Evolutionary conservation across 495 filamentous ascomycete genomes (phyloP).

Genomic region (Neurospora pannonica): DNA sequence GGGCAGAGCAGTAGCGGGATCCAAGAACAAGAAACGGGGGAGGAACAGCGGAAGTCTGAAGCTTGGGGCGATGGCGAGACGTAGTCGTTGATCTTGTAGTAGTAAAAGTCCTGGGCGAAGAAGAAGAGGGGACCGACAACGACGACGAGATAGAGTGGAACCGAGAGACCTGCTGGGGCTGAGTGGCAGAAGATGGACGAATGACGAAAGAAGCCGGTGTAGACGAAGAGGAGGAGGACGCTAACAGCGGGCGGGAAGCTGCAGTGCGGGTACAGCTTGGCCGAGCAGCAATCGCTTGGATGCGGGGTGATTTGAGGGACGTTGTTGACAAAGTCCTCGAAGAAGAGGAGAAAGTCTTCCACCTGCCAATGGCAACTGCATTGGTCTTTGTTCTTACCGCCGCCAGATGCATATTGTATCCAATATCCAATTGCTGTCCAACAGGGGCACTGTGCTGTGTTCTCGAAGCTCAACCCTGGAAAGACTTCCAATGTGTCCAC

Average conservation of each 20-base stretch:
- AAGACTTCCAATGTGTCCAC: not conserved
- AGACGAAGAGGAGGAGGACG: conserved; percentile 1
- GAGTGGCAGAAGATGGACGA: not conserved
- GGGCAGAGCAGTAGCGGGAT: not conserved
- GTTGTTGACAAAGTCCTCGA: not conserved
- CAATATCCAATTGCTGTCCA: not conserved
- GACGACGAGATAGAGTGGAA: not conserved
- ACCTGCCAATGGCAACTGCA: not conserved
- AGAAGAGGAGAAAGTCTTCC: not conserved
- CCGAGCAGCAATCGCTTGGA: not conserved
- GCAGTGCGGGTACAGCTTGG: not conserved
- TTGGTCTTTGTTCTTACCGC: not conserved
- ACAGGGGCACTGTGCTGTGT: not conserved
- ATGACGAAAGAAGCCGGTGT: conserved; percentile 6
- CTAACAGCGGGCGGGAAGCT: not conserved
- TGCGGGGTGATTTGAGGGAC: not conserved
- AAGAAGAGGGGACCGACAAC: not conserved
- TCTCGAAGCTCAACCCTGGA: not conserved
- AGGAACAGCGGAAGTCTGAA: not conserved
- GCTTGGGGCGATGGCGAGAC: not conserved
- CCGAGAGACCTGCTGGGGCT: not conserved
- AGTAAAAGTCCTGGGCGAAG: not conserved
- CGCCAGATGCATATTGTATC: not conserved
- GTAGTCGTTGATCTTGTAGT: not conserved
- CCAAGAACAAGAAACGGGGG: not conserved